A percentile compares a stretch with the other conserved stretches of the same genome.
phyloP scores from a whole-genome alignment of 805 yeast species.

The Ogataea naganishii region DNA sequence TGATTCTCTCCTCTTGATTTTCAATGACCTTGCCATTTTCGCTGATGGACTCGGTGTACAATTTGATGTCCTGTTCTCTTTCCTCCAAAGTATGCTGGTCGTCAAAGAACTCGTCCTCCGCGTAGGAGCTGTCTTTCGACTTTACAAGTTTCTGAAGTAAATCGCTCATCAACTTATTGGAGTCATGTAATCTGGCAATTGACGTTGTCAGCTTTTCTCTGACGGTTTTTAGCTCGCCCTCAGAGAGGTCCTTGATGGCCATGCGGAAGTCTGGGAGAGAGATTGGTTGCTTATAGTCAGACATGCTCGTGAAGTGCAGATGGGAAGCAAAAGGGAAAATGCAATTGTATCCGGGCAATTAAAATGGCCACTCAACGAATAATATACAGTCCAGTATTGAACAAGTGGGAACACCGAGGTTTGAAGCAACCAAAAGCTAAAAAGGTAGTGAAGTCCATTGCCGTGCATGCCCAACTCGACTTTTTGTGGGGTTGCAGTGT shows the following conservation, averaged over 20 bases:
- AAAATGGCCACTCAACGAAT: too few relatives aligned
- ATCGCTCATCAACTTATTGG: constrained; percentile 39
- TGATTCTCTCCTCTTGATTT: constrained; percentile 40
- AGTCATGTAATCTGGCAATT: constrained; percentile 36
- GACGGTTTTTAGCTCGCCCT: constrained; percentile 29
- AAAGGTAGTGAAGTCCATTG: too few relatives aligned
- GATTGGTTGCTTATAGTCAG: constrained; percentile 17
- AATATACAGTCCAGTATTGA: too few relatives aligned
- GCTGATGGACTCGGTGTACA: constrained; percentile 44
- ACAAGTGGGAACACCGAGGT: too few relatives aligned
- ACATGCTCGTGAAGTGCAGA: too few relatives aligned
- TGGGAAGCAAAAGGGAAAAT: too few relatives aligned
- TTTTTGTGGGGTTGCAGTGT: constrained; percentile 1
- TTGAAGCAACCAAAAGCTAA: too few relatives aligned
- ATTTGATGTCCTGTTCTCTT: constrained; percentile 34
- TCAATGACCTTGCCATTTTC: constrained; percentile 50
- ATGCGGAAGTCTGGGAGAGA: constrained; percentile 18
- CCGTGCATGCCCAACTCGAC: too few relatives aligned
- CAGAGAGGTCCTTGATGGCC: constrained; percentile 28
- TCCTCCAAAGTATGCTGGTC: constrained; percentile 31
- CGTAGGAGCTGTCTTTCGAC: background rate
- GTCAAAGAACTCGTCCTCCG: constrained; percentile 14
- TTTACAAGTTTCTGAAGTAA: constrained; percentile 27
- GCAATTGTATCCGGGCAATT: too few relatives aligned
- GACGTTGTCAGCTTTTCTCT: constrained; percentile 30